Evolutionary conservation across 2,329 filamentous ascomycete genomes (phyloP).

Genomic region (Pestalotiopsis sp.): DNA sequence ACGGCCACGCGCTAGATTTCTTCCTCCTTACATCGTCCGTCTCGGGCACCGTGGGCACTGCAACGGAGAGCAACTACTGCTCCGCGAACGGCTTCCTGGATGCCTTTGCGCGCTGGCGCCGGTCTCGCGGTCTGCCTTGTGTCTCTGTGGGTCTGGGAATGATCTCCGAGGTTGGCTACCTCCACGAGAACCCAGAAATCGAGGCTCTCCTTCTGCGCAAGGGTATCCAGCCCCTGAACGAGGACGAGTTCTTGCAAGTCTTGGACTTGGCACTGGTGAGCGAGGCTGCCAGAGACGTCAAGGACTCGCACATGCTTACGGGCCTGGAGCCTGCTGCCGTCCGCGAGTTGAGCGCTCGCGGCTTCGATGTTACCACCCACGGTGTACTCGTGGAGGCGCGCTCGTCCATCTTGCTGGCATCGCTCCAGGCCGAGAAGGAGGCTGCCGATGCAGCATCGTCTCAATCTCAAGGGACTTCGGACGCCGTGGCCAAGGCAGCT

Average conservation of each 20-base stretch:
- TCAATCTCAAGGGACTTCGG: neutral
- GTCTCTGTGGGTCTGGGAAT: slow-evolving; percentile 24
- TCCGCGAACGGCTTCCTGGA: slow-evolving; percentile 35
- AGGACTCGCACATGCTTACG: slow-evolving; percentile 12
- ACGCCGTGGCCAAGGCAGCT: neutral
- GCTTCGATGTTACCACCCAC: slow-evolving; percentile 19
- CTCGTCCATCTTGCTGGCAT: slow-evolving; percentile 5
- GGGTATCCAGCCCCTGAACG: slow-evolving; percentile 28
- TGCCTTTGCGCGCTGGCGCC: slow-evolving; percentile 27
- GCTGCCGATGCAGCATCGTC: neutral
- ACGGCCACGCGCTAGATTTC: slow-evolving; percentile 31
- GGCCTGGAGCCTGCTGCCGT: slow-evolving; percentile 19
- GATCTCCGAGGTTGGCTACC: slow-evolving; percentile 32
- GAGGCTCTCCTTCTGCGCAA: slow-evolving; percentile 18
- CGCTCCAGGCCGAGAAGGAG: slow-evolving; percentile 8
- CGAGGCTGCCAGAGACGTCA: slow-evolving; percentile 28
- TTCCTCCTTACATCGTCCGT: slow-evolving; percentile 36
- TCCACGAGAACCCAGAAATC: slow-evolving; percentile 31
- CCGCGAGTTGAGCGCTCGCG: neutral
- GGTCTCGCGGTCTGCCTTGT: slow-evolving; percentile 23
- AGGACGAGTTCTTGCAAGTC: slow-evolving; percentile 31
- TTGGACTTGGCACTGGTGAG: too few relatives aligned
- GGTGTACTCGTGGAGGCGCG: slow-evolving; percentile 15
- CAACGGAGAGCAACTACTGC: slow-evolving; percentile 30
- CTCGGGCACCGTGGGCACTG: slow-evolving; percentile 24